These are phyloP conservation scores for Stephania japonica DNA, from an alignment of 164 flowering plant genomes.

Conservation along the genomic window DNA sequence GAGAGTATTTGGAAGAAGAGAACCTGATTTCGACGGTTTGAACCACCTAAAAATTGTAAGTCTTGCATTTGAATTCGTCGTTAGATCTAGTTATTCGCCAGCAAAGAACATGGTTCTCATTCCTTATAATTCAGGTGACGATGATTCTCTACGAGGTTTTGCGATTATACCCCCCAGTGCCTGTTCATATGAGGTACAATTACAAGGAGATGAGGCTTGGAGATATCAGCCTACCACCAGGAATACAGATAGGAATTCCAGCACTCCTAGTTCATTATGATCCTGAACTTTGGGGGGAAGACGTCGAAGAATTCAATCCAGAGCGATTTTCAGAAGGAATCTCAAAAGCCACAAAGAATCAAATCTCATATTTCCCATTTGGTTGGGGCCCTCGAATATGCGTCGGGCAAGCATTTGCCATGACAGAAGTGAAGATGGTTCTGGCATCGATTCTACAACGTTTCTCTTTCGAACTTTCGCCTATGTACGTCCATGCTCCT, in stretches of 20 bases:
- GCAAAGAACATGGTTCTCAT: not conserved
- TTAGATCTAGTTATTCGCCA: too few relatives aligned
- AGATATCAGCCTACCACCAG: not conserved
- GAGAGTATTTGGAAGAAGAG: conserved; percentile 3
- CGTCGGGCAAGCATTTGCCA: conserved; percentile 5
- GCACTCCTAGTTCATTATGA: conserved; percentile 3
- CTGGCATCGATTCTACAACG: conserved; percentile 2
- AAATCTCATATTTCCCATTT: not conserved
- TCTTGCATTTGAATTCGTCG: too few relatives aligned
- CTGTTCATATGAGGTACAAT: not conserved
- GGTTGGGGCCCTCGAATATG: conserved; percentile 9
- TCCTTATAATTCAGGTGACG: not conserved
- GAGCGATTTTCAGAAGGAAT: conserved; percentile 9
- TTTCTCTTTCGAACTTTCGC: conserved; percentile 7
- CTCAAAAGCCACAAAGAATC: conserved; percentile 6
- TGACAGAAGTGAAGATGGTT: conserved; percentile 4
- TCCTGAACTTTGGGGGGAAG: conserved; percentile 8
- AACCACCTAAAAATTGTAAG: not conserved
- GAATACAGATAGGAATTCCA: not conserved
- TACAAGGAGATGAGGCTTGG: conserved; percentile 4
- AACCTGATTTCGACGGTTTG: conserved; percentile 14
- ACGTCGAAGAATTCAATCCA: conserved; percentile 8
- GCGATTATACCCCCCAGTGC: conserved; percentile 1
- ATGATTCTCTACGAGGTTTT: conserved; percentile 8
- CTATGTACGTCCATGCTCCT: conserved; percentile 15